phyloP scores from a whole-genome alignment of 306 rosid genomes.

The Sindora glabra region DNA sequence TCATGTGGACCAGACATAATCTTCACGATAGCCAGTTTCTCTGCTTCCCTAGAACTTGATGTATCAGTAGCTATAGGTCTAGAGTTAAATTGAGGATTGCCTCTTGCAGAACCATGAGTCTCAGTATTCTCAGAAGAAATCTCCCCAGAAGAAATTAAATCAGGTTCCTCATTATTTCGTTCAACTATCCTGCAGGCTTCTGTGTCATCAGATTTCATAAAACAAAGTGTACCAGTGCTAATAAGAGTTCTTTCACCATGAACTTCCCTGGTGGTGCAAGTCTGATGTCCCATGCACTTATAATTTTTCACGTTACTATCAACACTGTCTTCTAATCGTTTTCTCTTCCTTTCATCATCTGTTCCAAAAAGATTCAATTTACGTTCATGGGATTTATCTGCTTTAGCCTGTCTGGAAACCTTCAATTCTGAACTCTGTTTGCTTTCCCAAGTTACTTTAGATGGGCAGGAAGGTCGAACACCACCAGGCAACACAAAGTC shows the following conservation, averaged over 20 bases:
- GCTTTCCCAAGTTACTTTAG: conserved; percentile 52
- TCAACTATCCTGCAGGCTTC: conserved; percentile 24
- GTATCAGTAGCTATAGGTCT: conserved; percentile 18
- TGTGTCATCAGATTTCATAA: conserved; percentile 32
- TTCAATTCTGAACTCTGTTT: conserved; percentile 48
- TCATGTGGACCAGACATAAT: conserved; percentile 51
- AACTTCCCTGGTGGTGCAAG: conserved; percentile 29
- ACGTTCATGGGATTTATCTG: conserved; percentile 37
- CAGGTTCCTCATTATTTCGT: conserved; percentile 25
- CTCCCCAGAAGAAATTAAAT: conserved; percentile 26
- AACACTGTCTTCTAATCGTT: conserved; percentile 38
- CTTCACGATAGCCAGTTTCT: conserved; percentile 62
- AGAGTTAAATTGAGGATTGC: conserved; percentile 15
- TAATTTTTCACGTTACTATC: conserved; percentile 33
- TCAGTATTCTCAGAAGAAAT: conserved; percentile 35
- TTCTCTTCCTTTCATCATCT: conserved; percentile 57
- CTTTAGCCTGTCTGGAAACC: conserved; percentile 42
- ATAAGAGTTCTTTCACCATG: conserved; percentile 36
- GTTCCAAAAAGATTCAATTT: conserved; percentile 32
- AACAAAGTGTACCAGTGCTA: conserved; percentile 34
- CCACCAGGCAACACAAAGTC: conserved; percentile 79
- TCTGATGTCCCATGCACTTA: conserved; percentile 25
- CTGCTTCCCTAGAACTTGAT: conserved; percentile 56
- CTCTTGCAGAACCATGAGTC: conserved; percentile 27
- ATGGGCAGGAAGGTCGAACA: conserved; percentile 47